These are phyloP conservation scores for Fusarium praegraminearum DNA, from an alignment of 2,329 filamentous ascomycete species.

Conservation along the genomic window DNA sequence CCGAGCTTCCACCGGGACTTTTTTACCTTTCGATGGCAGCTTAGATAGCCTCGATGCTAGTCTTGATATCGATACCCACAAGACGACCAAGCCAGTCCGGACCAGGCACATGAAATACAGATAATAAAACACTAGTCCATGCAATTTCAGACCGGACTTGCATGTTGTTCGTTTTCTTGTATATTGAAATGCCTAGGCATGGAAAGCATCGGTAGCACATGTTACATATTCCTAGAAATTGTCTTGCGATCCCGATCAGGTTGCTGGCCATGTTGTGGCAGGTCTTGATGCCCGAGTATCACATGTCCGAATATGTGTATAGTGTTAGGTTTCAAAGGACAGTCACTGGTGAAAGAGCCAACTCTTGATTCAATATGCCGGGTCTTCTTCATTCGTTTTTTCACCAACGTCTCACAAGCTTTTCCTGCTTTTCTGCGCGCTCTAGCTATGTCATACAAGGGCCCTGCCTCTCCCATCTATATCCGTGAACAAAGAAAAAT, in stretches of 20 bases:
- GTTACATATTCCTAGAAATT: not conserved
- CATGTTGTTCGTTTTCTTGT: not conserved
- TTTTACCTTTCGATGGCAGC: not conserved
- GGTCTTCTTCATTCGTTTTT: constrained; percentile 21
- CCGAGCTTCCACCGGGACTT: constrained; percentile 29
- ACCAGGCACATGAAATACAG: not conserved
- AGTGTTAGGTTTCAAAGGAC: not conserved
- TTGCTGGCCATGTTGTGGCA: not conserved
- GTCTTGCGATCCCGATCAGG: no score
- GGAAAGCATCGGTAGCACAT: not conserved
- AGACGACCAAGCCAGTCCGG: not conserved
- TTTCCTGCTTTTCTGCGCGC: constrained; percentile 38
- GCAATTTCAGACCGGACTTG: not conserved
- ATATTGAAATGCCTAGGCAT: not conserved
- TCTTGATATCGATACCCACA: constrained; percentile 32
- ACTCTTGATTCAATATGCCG: constrained; percentile 23
- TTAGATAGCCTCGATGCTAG: constrained; percentile 13
- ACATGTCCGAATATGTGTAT: not conserved
- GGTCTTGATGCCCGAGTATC: not conserved
- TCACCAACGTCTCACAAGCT: constrained; percentile 7
- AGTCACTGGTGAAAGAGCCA: not conserved
- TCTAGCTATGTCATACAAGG: constrained; percentile 46
- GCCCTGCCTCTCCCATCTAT: constrained; percentile 39
- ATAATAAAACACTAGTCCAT: not conserved
- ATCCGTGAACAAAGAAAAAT: constrained; percentile 43